Base-by-base conservation (phyloP, 1,284 basidiomycete species). In the Sporisorium iseilematis-ciliati region DNA sequence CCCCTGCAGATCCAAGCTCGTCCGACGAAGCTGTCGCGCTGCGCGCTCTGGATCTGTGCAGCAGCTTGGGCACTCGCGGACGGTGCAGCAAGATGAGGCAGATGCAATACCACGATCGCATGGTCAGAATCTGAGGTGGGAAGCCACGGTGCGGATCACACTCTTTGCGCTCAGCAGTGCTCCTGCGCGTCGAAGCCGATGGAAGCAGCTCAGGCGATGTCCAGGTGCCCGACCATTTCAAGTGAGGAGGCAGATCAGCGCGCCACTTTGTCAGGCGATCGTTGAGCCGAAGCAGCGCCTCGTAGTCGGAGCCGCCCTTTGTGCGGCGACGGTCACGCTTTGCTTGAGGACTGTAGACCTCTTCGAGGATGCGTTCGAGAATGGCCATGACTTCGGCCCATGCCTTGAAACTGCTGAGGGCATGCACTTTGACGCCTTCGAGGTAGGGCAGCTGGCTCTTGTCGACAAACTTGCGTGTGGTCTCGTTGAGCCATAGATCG, bases 21-120 rank as follows among this genome's bases (percentile, higher is more conserved):
- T 64, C 57, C 23, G 57, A 54, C 2, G 33, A 45, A 21, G 26
- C 21, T n/a, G 35, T 38, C 23, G 42, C 25, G 23, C 31, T 50
- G 11, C 45, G 61, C 21, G 41, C 43, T 46, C 57, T 53, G n/a
- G 59, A 35, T 0, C 56, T 41, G 8, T 57, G 48, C 12, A 70
- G 55, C 49, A 75, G 57, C 42, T 61, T 70, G 0, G 73, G 76
- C 21, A 78, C 69, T 14, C 76, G 51, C 16, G 73, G 76, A 14
- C 76, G 63, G 29, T 78, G 72, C 10, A 78, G 65, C 35, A 78
- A 29, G 35, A 78, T 70, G 25, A 76, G 50, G 53, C 76, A 78
- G n/a, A 67, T 73, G 55, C 68, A 78, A 29, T 78, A 78, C 76
- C 76, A 78, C 1, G 68, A 66, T 16, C 76, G 56, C 64, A 76